Conservation (phyloP, 495 filamentous ascomycete species). For the Podospora comata region DNA sequence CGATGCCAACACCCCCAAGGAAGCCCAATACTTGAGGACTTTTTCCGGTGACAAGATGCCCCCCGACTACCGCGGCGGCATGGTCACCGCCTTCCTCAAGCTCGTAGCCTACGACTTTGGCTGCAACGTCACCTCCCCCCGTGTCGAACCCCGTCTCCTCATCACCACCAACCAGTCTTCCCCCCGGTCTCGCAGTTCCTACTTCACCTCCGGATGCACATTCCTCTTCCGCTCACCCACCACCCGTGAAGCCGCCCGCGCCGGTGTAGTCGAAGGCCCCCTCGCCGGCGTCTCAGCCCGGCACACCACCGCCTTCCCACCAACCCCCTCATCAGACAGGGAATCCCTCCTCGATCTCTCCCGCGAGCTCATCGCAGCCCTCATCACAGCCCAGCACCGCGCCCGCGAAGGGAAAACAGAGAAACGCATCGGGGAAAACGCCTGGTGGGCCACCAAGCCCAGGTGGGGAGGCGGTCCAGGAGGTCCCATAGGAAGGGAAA, state of each 20-base stretch:
- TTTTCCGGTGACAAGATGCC: conserved; percentile 71
- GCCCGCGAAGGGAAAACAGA: conserved; percentile 66
- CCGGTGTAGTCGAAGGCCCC: conserved; percentile 75
- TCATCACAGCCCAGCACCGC: conserved; percentile 80
- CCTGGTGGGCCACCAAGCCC: conserved; percentile 74
- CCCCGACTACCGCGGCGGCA: conserved; percentile 65
- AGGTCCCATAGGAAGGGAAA: conserved; percentile 58
- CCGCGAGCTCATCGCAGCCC: conserved; percentile 68
- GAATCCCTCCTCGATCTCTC: conserved; percentile 65
- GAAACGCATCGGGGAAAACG: conserved; percentile 63
- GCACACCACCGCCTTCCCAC: conserved; percentile 48
- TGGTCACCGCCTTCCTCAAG: conserved; percentile 71
- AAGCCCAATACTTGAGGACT: conserved; percentile 44
- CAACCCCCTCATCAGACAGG: conserved; percentile 21
- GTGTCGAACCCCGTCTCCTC: conserved; percentile 59
- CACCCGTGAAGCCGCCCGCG: conserved; percentile 65
- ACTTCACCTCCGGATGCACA: conserved; percentile 51
- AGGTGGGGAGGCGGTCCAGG: conserved; percentile 75
- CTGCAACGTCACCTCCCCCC: conserved; percentile 64
- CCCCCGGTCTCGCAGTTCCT: conserved; percentile 43
- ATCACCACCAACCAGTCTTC: conserved; percentile 53
- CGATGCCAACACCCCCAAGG: conserved; percentile 9
- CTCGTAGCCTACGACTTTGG: conserved; percentile 75
- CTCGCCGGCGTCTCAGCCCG: conserved; percentile 60
- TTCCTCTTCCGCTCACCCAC: conserved; percentile 65